These are phyloP conservation scores for Amphicarpaea edgeworthii DNA, from an alignment of 306 rosid genomes.

Conservation along the genomic window DNA sequence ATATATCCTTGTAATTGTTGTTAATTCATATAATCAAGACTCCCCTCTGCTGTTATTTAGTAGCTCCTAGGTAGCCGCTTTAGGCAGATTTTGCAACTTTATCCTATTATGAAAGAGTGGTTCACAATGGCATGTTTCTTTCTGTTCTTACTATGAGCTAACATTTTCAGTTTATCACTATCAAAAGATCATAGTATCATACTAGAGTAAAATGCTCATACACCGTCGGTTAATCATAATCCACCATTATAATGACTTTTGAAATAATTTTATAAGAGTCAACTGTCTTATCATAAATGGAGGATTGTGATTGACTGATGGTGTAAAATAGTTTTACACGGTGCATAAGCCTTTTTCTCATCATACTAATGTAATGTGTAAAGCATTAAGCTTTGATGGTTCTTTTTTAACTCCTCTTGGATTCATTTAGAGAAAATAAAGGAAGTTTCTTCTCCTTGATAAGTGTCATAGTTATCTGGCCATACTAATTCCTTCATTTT, in stretches of 20 bases:
- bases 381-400: constrained; percentile 17
- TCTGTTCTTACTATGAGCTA: constrained; percentile 21
- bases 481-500: constrained; percentile 29
- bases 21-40: constrained; percentile 26
- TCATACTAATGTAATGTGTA: no score
- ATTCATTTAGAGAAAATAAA: constrained; percentile 33
- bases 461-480: constrained; percentile 33
- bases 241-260: no score
- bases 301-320: no score
- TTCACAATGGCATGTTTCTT: constrained; percentile 11
- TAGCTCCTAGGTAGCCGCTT: constrained; percentile 22
- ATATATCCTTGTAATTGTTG: constrained; percentile 34
- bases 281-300: no score
- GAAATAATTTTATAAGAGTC: no score
- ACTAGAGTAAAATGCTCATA: no score
- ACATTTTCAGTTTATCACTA: constrained; percentile 16
- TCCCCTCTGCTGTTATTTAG: constrained; percentile 5
- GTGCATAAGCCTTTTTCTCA: no score
- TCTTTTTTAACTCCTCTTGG: constrained; percentile 29
- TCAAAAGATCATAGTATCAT: constrained; percentile 7
- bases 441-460: constrained; percentile 30
- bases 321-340: no score
- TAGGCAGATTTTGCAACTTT: not conserved
- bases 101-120: constrained; percentile 4
- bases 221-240: no score